Percentiles rank a stretch among this genome's conserved stretches.
Conservation (phyloP, 176 grass and related monocot genomes). For the Eremochloa ophiuroides region DNA sequence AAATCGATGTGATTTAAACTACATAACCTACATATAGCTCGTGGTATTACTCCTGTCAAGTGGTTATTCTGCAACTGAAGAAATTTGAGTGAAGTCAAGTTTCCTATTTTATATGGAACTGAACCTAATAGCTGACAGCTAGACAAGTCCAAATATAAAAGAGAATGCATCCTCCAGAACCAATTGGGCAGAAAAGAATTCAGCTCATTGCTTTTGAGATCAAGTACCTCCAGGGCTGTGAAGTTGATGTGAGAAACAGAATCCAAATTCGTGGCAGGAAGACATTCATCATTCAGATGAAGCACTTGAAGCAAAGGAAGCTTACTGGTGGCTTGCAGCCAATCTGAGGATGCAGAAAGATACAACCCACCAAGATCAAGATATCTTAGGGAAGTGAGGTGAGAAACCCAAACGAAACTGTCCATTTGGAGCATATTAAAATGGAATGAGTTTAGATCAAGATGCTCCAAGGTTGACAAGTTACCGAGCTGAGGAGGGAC, state of each 20-base stretch:
- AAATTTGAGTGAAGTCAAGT: not conserved
- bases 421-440: too few relatives aligned
- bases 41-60: not conserved
- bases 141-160: not conserved
- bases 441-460: not conserved
- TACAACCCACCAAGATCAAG: not conserved
- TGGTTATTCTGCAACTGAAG: not conserved
- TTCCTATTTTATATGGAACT: not conserved
- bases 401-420: not conserved
- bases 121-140: not conserved
- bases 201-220: not conserved
- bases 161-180: not conserved
- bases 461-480: not conserved
- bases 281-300: not conserved
- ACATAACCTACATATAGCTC: not conserved
- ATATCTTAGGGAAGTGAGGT: not conserved
- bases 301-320: conserved; percentile 1
- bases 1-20: not conserved
- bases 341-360: not conserved
- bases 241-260: not conserved
- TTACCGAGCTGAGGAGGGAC: not conserved
- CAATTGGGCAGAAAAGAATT: not conserved
- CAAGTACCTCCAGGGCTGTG: not conserved
- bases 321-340: not conserved
- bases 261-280: not conserved